phyloP scores from a whole-genome alignment of 2,329 filamentous ascomycete species.

The Cordyceps sp. region DNA sequence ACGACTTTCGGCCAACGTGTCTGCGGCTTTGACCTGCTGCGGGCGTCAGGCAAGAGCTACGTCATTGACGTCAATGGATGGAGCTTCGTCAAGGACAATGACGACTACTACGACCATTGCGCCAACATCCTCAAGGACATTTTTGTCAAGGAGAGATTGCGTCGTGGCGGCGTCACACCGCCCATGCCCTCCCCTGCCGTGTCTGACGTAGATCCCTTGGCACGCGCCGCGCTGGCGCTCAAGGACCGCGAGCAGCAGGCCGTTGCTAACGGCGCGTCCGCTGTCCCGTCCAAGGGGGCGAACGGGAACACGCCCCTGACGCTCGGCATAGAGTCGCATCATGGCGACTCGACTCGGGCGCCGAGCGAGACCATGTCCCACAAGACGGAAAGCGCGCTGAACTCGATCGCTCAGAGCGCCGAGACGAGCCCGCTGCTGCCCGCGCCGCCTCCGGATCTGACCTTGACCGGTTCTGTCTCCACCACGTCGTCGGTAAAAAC shows the following conservation, averaged over 20 bases:
- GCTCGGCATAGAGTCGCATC: slow-evolving; percentile 8
- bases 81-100: slow-evolving; percentile 99
- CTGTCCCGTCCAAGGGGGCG: slow-evolving; percentile 12
- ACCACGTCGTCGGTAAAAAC: slow-evolving; percentile 20
- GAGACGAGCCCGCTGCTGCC: slow-evolving; percentile 17
- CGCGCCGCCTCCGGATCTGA: slow-evolving; percentile 15
- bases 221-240: slow-evolving; percentile 12
- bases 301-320: slow-evolving; percentile 6
- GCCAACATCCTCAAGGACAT: slow-evolving; percentile 74
- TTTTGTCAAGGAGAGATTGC: slow-evolving; percentile 65
- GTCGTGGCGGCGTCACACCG: slow-evolving; percentile 42
- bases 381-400: slow-evolving; percentile 12
- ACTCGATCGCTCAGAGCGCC: slow-evolving; percentile 18
- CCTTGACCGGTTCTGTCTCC: slow-evolving; percentile 12
- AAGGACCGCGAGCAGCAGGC: slow-evolving; percentile 22
- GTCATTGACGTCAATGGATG: slow-evolving; percentile 99
- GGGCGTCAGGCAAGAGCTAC: slow-evolving; percentile 78
- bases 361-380: slow-evolving; percentile 15
- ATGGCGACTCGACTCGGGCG: slow-evolving; percentile 8
- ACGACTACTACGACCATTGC: slow-evolving; percentile 91
- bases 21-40: slow-evolving; percentile 86
- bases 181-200: slow-evolving; percentile 31
- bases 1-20: slow-evolving; percentile 86
- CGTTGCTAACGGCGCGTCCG: slow-evolving; percentile 3
- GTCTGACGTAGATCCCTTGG: slow-evolving; percentile 26